A percentile compares a stretch with the other conserved stretches of the same genome.
These are phyloP conservation scores for Incumbomyces lentus DNA, from an alignment of 2,329 filamentous ascomycete species.

Conservation along the genomic window DNA sequence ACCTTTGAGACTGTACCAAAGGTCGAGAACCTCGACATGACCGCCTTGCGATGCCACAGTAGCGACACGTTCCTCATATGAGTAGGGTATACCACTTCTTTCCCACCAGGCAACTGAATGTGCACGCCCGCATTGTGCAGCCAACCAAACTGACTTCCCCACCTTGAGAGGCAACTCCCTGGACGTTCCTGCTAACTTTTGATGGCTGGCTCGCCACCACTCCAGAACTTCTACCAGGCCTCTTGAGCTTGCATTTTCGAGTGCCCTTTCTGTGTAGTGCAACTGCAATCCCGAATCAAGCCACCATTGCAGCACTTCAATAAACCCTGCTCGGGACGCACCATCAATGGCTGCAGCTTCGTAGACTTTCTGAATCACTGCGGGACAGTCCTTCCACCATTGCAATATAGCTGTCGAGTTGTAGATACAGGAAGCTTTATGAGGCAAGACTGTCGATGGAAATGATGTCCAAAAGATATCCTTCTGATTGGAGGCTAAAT, in stretches of 20 bases:
- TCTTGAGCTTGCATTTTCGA: constrained; percentile 77
- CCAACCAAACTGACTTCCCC: constrained; percentile 72
- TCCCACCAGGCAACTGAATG: constrained; percentile 83
- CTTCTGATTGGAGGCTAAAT: constrained; percentile 54
- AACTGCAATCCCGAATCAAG: constrained; percentile 67
- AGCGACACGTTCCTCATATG: constrained; percentile 70
- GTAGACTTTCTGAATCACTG: constrained; percentile 79
- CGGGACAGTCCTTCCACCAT: constrained; percentile 79
- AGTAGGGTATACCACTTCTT: constrained; percentile 65
- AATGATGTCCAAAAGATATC: constrained; percentile 82
- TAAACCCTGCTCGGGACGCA: constrained; percentile 74
- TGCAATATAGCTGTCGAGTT: constrained; percentile 74
- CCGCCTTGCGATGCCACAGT: constrained; percentile 78
- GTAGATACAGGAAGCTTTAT: constrained; percentile 79
- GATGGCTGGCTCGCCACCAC: constrained; percentile 66
- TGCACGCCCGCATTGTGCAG: constrained; percentile 70
- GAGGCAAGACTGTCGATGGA: constrained; percentile 68
- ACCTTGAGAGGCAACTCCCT: constrained; percentile 55
- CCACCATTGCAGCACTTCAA: constrained; percentile 88
- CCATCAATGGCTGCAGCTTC: constrained; percentile 75
- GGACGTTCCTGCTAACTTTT: constrained; percentile 26
- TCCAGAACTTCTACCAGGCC: constrained; percentile 78
- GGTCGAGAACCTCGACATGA: constrained; percentile 70
- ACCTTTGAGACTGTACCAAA: constrained; percentile 67
- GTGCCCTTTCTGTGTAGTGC: constrained; percentile 73